phyloP scores from a whole-genome alignment of 108 stramenopile genomes.

The Seminavis robusta region DNA sequence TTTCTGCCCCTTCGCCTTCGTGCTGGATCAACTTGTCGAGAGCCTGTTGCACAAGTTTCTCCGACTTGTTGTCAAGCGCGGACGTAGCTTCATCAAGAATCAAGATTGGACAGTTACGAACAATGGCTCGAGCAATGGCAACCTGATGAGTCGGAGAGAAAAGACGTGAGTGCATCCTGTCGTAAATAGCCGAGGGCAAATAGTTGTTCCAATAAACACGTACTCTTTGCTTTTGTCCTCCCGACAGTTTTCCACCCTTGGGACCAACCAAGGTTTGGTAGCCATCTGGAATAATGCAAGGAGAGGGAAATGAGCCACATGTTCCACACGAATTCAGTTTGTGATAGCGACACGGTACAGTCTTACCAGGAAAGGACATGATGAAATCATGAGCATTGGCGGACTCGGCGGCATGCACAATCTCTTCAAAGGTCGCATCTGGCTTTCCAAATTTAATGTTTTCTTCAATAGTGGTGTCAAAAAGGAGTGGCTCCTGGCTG shows the following conservation, averaged over 20 bases:
- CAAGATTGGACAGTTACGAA: slow-evolving; percentile 74
- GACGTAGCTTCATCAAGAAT: slow-evolving; percentile 85
- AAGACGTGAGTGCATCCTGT: too few species aligned
- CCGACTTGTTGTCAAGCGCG: slow-evolving; percentile 70
- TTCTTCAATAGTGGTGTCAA: slow-evolving; percentile 78
- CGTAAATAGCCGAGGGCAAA: too few species aligned
- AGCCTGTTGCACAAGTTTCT: slow-evolving; percentile 75
- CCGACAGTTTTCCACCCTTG: neutral
- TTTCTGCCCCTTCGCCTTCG: too few species aligned
- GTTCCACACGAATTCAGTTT: too few species aligned
- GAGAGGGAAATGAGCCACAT: too few species aligned
- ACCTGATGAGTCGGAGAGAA: too few species aligned
- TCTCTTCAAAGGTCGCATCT: slow-evolving; percentile 42
- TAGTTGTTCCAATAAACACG: slow-evolving; percentile 81
- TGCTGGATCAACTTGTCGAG: slow-evolving; percentile 67
- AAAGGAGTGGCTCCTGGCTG: slow-evolving; percentile 90
- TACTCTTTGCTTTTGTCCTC: slow-evolving; percentile 69
- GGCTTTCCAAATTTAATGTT: slow-evolving; percentile 85
- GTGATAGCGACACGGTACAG: slow-evolving; percentile 41
- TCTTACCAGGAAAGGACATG: slow-evolving; percentile 52
- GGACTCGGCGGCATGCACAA: slow-evolving; percentile 74
- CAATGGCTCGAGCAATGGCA: slow-evolving; percentile 86
- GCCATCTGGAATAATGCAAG: too few species aligned
- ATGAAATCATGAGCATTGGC: slow-evolving; percentile 93
- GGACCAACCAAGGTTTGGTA: slow-evolving; percentile 38